phyloP scores from a whole-genome alignment of 257 asterid genomes.

The Capsicum chinense region DNA sequence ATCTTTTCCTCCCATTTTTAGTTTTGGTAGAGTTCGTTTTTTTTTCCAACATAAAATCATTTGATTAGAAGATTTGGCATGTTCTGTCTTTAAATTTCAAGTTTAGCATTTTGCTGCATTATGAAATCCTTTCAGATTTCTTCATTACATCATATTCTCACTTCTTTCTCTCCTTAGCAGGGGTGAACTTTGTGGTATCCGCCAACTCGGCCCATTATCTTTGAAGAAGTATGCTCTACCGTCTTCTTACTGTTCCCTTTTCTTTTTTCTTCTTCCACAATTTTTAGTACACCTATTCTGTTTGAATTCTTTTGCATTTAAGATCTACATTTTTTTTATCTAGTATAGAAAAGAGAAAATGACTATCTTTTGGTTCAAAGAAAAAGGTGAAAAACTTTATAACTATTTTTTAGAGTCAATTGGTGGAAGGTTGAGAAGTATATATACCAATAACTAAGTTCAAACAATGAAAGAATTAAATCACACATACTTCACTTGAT shows the following conservation, averaged over 20 bases:
- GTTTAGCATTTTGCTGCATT: background rate
- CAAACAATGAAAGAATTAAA: too few species aligned
- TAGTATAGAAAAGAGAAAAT: too few species aligned
- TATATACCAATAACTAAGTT: too few species aligned
- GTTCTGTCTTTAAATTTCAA: background rate
- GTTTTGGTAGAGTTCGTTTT: too few species aligned
- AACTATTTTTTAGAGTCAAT: too few species aligned
- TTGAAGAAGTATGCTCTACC: background rate
- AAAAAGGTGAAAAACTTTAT: too few species aligned
- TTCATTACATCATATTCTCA: background rate
- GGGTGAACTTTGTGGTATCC: background rate
- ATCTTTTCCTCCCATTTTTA: too few species aligned
- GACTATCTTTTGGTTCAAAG: too few species aligned
- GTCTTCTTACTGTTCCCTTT: background rate
- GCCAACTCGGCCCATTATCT: background rate
- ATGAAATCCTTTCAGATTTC: background rate
- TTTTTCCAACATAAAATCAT: background rate
- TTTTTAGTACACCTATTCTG: background rate
- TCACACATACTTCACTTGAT: too few species aligned
- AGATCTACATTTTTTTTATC: too few species aligned
- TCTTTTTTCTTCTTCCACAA: background rate
- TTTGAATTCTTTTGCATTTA: background rate
- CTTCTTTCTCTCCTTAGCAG: background rate
- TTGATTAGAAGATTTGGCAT: background rate
- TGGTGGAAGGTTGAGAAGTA: too few species aligned